Base-by-base conservation (phyloP, 176 grass and related monocot species). In the Paspalum vaginatum region DNA sequence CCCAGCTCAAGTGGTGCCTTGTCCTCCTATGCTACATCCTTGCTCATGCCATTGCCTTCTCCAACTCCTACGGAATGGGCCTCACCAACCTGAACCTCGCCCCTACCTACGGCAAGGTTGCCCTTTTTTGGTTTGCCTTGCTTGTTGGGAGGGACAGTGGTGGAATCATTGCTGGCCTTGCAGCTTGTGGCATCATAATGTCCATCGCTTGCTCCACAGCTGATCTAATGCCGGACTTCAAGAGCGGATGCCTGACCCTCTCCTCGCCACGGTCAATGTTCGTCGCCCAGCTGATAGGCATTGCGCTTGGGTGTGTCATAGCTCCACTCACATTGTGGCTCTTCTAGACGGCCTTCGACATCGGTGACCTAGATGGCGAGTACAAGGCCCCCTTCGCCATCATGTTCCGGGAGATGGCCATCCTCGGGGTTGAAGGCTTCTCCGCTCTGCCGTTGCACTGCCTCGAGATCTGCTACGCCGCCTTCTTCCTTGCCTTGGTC, bases 381-480 rank as follows among this genome's bases (percentile, higher is more conserved):
- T 88, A 88, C 80, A 83, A 83, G 44, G 75, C 68, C 6, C 86
- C 86, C 0, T 67, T 88, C 0, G 50, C 67, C 16, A 78, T 88
- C 49, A 83, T 88, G 67, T 88, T 88, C 74, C 72, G 86, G 59
- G 86, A 88, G 80, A 88, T 83, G 86, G 86, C 86, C 50, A 88
- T 88, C 55, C 60, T 88, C 0, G 86, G 86, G 7, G 41, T 83
- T 5, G 21, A 83, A 73, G 86, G 86, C 21, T 73, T 88, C 37
- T 62, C 59, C 1, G 61, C 74, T 0, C 43, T 88, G 50, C 86
- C 86, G 14, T 43, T 51, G 60, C 80, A 88, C 21, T 88, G 80
- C 51, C 86, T 88, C 0, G 80, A 74, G 50, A 66, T 88, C 67
- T 88, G 80, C 51, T 88, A 51, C 0, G 68, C 50, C 0, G 70